Base-by-base conservation (phyloP, 208 protist species). In the Wallacemonas sp. region DNA sequence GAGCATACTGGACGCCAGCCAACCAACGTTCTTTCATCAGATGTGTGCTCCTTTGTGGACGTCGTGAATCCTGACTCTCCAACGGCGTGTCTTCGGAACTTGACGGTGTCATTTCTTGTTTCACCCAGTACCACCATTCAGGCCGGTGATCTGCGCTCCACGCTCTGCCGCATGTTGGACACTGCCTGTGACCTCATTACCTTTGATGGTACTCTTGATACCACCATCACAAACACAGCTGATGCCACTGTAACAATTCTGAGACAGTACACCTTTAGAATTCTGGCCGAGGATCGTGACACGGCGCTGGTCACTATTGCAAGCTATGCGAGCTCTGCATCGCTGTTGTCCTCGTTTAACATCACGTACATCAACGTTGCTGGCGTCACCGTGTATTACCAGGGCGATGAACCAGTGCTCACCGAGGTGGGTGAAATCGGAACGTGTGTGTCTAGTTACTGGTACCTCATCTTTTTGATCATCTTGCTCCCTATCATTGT, bases 391-490 rank as follows among this genome's bases (percentile, higher is more conserved):
- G 70, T 92, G 0, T 91, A 85, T 47, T 82, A 70, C 38, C 30
- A 61, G 30, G 72, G 70, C 22, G 45, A 62, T 22, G 3, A 44
- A 17, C 69, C 73, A n/a, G 11, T 33, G 11, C 22, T 78, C 19
- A 70, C 55, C 2, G 39, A 63, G 1, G 45, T 56, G 19, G 82
- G 84, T n/a, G 81, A 62, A 36, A 62, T 72, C 26, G 46, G 30
- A 19, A 39, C 72, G 47, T 95, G 89, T 44, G 38, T 75, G 38
- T 53, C 59, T 14, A 77, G 82, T n/a, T 86, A 84, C 65, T 95
- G 89, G 86, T 95, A 93, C 41, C 68, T 93, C 26, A 86, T 93
- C 44, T 95, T 95, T 26, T 66, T 93, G n/a, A 76, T 95, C 41
- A 70, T 93, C 26, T 56, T 89, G 15, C 49, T 88, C 34, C 86